Percentiles rank a stretch among this genome's conserved stretches.
Evolutionary conservation across 495 filamentous ascomycete genomes (phyloP).

Genomic region (Xylaria telfairii): DNA sequence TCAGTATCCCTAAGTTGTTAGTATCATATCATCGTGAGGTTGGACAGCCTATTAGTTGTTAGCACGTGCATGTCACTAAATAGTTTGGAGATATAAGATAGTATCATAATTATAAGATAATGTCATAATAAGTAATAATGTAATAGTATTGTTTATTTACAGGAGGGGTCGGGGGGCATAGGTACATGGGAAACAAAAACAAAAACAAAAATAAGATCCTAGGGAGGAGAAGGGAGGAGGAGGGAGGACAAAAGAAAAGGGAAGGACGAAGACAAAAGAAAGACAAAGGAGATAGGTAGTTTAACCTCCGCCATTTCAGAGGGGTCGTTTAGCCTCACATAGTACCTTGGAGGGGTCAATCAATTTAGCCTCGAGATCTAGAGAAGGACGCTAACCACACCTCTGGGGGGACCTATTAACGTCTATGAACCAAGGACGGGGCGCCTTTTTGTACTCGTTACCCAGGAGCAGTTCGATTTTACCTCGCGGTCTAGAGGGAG

Average conservation of each 20-base stretch:
- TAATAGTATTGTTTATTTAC: no score
- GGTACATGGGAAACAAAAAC: no score
- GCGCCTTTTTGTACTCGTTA: background rate
- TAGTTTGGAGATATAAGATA: background rate
- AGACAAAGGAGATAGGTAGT: background rate
- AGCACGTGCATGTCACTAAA: background rate
- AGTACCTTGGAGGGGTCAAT: no score
- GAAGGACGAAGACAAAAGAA: background rate
- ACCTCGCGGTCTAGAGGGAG: background rate
- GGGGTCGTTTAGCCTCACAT: background rate
- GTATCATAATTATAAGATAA: background rate
- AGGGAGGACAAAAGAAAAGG: background rate
- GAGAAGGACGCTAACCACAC: background rate
- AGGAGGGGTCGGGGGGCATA: no score
- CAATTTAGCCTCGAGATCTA: background rate
- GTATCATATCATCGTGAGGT: background rate
- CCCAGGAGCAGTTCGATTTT: background rate
- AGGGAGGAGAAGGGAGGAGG: no score
- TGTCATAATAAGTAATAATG: background rate
- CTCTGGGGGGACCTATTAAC: background rate
- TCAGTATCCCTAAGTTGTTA: no score
- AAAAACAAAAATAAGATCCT: background rate
- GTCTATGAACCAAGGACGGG: background rate
- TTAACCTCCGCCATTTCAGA: background rate
- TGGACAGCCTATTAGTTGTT: no score